Conservation (phyloP, 352 stramenopile species). For the Ochromonadaceae sp. region DNA sequence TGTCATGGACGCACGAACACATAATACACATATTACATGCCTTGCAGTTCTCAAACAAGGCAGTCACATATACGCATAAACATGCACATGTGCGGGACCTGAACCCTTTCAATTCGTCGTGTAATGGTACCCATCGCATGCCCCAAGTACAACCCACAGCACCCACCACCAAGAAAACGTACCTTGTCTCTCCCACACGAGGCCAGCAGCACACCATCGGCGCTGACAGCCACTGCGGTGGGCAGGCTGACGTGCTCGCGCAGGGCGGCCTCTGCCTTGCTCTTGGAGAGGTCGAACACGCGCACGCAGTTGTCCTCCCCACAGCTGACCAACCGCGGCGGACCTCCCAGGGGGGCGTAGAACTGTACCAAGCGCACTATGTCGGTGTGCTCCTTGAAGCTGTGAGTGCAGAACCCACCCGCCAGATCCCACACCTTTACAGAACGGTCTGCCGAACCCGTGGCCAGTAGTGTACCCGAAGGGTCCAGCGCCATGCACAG, state of each 20-base stretch:
- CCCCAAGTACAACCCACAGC: conserved; percentile 20
- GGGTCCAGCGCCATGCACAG: conserved; percentile 66
- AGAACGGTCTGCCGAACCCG: conserved; percentile 79
- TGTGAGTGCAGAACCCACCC: conserved; percentile 79
- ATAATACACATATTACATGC: too few relatives aligned
- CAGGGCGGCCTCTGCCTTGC: background rate
- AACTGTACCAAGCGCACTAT: conserved; percentile 70
- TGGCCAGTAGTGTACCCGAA: conserved; percentile 77
- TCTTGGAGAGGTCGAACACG: background rate
- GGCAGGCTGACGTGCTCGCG: background rate
- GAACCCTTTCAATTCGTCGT: too few relatives aligned
- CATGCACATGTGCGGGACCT: too few relatives aligned
- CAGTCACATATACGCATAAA: too few relatives aligned
- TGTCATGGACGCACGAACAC: too few relatives aligned
- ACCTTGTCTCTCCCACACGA: conserved; percentile 14
- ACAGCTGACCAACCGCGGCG: conserved; percentile 51
- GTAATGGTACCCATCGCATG: too few relatives aligned
- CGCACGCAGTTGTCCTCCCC: conserved; percentile 40
- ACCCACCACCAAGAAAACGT: background rate
- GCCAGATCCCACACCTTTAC: conserved; percentile 84
- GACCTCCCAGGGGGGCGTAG: too few relatives aligned
- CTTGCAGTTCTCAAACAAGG: too few relatives aligned
- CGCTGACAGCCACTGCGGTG: background rate
- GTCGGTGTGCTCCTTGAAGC: conserved; percentile 60
- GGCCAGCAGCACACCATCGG: background rate